Evolutionary conservation across 2,329 filamentous ascomycete species (phyloP), one percentile per base, ranked within the genome.

Genomic region (Monilinia aucupariae): DNA sequence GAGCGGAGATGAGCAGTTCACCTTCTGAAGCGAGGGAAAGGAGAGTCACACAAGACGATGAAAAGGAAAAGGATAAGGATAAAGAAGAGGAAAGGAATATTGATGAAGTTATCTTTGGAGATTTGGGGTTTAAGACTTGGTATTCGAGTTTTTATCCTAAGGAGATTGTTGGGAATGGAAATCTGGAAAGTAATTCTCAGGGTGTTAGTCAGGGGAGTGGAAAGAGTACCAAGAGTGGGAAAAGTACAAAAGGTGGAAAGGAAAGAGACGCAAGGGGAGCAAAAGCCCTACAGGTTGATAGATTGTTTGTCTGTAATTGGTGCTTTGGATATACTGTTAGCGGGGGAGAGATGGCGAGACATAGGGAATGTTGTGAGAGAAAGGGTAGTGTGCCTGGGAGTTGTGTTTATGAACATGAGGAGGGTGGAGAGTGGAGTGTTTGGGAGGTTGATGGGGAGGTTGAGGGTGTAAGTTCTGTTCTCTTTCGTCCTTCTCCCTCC

Each of bases 401-500:
- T 53, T 87, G 88, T 73, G 82, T 97, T 30, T 97, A 97, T 74
- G 80, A 76, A 0, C 85, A 87, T 66, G 61, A 51, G 5, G 63
- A 61, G 8, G 52, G 75, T 15, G 75, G 80, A 4, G 78, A 88
- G 69, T 96, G 92, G 81, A 88, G 89, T 65, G 86, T 99, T 10
- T 94, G 92, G 84, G 91, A 96, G 75, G 86, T 97, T 9, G 94
- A 99, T 73, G 94, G 94, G 25, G 92, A 92, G 73, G 85, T 88
- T 68, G 84, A 96, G 67, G 89, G 88, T 63, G 85, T 87, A 73
- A 76, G 82, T 68, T 61, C 37, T 49, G 37, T 48, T 43, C 32
- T 22, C 25, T 27, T 37, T 17, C 12, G 27, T 27, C 15, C 13
- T 50, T 20, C 12, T 25, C 56, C 43, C 12, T 58, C 43, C 12